These are phyloP conservation scores for Endothia cerciana DNA, from an alignment of 2,329 filamentous ascomycete genomes.

Conservation along the genomic window DNA sequence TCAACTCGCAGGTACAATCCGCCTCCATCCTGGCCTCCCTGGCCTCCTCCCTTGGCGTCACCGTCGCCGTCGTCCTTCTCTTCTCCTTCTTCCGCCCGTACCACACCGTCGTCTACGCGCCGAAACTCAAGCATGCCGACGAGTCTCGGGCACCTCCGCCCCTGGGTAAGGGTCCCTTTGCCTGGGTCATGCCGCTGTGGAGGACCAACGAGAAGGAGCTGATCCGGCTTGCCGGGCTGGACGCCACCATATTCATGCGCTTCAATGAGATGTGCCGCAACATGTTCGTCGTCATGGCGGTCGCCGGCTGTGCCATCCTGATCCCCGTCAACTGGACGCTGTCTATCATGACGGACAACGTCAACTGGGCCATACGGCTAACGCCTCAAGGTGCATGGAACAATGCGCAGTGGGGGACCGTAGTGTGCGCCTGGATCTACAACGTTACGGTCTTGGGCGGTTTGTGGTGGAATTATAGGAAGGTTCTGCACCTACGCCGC, in stretches of 20 bases:
- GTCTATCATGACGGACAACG: conserved; percentile 42
- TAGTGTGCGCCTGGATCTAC: conserved; percentile 66
- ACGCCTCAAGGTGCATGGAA: conserved; percentile 61
- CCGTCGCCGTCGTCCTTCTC: conserved; percentile 71
- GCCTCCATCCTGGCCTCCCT: conserved; percentile 78
- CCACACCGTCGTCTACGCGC: conserved; percentile 91
- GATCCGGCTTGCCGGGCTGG: conserved; percentile 83
- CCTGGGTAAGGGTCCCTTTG: conserved; percentile 83
- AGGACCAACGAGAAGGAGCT: conserved; percentile 77
- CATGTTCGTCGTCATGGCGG: conserved; percentile 74
- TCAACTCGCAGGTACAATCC: conserved; percentile 45
- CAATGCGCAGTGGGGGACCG: conserved; percentile 60
- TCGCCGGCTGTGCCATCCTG: conserved; percentile 76
- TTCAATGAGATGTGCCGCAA: conserved; percentile 91
- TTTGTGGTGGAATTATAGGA: conserved; percentile 88
- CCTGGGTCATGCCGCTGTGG: conserved; percentile 82
- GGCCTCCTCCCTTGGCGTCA: conserved; percentile 77
- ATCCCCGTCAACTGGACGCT: conserved; percentile 76
- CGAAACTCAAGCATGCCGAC: conserved; percentile 90
- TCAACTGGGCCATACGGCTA: conserved; percentile 60
- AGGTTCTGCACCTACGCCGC: conserved; percentile 71
- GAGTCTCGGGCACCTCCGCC: conserved; percentile 86
- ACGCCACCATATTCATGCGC: conserved; percentile 87
- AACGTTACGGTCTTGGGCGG: conserved; percentile 78
- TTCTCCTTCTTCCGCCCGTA: conserved; percentile 92